These are phyloP conservation scores for Diutina siamensis DNA, from an alignment of 1,139 yeast species.

Conservation along the genomic window DNA sequence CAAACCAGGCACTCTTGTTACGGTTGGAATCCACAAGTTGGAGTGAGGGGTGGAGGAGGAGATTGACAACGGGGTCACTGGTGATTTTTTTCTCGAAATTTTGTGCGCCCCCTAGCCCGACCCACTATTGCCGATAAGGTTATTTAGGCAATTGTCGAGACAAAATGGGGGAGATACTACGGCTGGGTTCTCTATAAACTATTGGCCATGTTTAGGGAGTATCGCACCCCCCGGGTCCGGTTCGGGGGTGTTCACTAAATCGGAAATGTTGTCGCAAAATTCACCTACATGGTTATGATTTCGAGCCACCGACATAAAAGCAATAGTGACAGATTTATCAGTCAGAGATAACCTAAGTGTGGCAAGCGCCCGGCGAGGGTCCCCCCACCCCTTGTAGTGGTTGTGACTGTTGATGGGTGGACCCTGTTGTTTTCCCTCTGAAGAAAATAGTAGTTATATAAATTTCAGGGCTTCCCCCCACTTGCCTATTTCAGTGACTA, in stretches of 20 bases:
- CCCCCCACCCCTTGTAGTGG: too few relatives aligned
- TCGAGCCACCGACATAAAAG: neutral
- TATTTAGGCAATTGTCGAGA: neutral
- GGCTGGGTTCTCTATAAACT: too few relatives aligned
- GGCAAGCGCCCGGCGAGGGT: too few relatives aligned
- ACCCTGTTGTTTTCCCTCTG: too few relatives aligned
- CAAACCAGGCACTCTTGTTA: neutral
- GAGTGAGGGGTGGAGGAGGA: neutral
- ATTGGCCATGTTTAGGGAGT: too few relatives aligned
- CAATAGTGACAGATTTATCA: neutral
- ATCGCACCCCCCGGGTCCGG: too few relatives aligned
- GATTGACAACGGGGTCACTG: neutral
- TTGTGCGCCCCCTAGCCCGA: neutral
- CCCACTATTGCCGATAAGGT: neutral
- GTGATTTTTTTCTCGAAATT: constrained; percentile 5
- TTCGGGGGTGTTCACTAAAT: too few relatives aligned
- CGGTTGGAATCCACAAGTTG: neutral
- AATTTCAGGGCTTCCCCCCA: neutral
- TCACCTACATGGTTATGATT: neutral
- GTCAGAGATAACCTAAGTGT: too few relatives aligned
- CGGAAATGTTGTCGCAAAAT: too few relatives aligned
- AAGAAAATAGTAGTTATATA: neutral
- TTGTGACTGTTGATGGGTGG: too few relatives aligned
- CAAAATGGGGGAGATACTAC: neutral
- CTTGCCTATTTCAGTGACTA: neutral